Percentiles rank a stretch among this genome's conserved stretches.
Conservation (phyloP, 2,329 filamentous ascomycete species). For the Chrysoporthe austroafricana region DNA sequence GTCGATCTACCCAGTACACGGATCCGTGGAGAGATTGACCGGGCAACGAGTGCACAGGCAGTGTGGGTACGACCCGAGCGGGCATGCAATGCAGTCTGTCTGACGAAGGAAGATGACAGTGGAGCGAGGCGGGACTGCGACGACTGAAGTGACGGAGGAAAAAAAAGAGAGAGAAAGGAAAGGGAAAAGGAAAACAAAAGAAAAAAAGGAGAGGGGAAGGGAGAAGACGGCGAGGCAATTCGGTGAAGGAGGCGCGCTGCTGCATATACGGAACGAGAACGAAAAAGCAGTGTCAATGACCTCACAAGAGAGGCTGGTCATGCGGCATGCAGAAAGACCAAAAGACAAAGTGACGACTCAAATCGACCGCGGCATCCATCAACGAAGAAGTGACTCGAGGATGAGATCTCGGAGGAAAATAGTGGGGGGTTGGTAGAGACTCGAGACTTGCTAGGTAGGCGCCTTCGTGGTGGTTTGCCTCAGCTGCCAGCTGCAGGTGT, state of each 20-base stretch:
- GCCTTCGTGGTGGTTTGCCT: neutral
- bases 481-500: conserved; percentile 21
- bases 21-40: conserved; percentile 12
- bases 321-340: neutral
- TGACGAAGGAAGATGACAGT: neutral
- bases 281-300: neutral
- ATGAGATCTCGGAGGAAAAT: neutral
- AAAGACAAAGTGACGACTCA: neutral
- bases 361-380: neutral
- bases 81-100: neutral
- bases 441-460: neutral
- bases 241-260: neutral
- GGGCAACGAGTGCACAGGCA: conserved; percentile 15
- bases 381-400: neutral
- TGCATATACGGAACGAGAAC: neutral
- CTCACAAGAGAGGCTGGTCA: neutral
- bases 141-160: neutral
- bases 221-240: neutral
- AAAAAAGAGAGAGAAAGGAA: neutral
- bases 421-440: neutral
- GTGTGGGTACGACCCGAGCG: conserved; percentile 3
- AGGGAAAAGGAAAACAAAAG: no score
- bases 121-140: neutral
- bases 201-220: neutral
- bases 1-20: neutral